Conservation (phyloP, 148 eudicot species). For the Bassia scoparia region DNA sequence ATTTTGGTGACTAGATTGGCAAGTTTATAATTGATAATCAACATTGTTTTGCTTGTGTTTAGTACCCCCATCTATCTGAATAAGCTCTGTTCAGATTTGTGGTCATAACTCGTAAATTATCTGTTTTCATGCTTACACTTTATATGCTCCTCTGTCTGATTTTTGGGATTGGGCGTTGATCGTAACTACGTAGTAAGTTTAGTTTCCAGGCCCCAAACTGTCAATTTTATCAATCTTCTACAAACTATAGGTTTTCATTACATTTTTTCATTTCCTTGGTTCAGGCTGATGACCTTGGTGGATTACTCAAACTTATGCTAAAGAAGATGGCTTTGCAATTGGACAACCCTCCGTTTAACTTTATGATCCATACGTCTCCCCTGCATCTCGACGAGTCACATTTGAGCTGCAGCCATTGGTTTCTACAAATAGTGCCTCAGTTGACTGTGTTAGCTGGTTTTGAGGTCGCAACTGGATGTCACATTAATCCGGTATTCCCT, state of each 20-base stretch:
- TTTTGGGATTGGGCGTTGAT: not conserved
- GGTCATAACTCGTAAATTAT: not conserved
- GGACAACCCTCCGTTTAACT: slow-evolving; percentile 83
- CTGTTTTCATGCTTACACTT: too few species aligned
- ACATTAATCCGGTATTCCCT: slow-evolving; percentile 90
- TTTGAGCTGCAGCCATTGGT: slow-evolving; percentile 73
- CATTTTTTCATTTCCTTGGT: slow-evolving; percentile 10
- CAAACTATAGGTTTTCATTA: not conserved
- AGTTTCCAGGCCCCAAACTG: not conserved
- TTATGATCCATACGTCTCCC: slow-evolving; percentile 89
- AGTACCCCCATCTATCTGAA: not conserved
- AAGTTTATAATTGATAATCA: not conserved
- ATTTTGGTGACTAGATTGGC: not conserved
- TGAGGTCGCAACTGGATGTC: slow-evolving; percentile 87
- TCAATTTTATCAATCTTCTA: not conserved
- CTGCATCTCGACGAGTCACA: slow-evolving; percentile 36
- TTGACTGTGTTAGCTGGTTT: slow-evolving; percentile 65
- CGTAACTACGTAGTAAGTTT: not conserved
- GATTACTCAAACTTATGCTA: slow-evolving; percentile 75
- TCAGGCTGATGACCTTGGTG: slow-evolving; percentile 91
- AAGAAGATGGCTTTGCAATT: slow-evolving; percentile 64
- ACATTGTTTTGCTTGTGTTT: not conserved
- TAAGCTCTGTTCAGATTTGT: not conserved
- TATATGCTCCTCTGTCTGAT: too few species aligned
- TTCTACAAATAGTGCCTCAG: slow-evolving; percentile 85